Base-by-base conservation (phyloP, 805 yeast genomes). In the Yamadazyma sp. region DNA sequence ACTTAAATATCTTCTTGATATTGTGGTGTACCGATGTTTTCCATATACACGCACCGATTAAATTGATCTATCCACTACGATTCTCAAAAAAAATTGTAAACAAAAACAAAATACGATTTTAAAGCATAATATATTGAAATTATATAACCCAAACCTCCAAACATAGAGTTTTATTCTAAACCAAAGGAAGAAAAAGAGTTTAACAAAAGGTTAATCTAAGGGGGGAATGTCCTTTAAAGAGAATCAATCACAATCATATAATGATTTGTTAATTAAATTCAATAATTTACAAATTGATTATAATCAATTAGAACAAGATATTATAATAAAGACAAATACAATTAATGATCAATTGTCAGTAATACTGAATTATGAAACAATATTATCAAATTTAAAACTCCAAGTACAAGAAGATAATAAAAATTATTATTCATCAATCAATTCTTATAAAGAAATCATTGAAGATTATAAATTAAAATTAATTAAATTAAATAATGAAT, bases 401-500 rank as follows among this genome's bases (percentile, higher is more conserved):
- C 58, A 63, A 34, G 52, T 50, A 5, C 66, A 65, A 12, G 49
- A 55, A 39, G 36, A 40, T 19, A 52, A 56, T 31, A 48, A 51
- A 26, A 52, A 47, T 18, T 58, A 56, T n/a, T 34, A 60, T 11
- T 56, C 52, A 31, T 68, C 66, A 37, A 35, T 62, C 12, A 29
- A 40, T 10, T 55, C 48, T 33, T 65, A 66, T 48, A 55, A 60
- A 35, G 62, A 56, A 28, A 43, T 58, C 23, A 47, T 63, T 10
- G 56, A 55, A 9, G 66, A 61, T 23, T 50, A 62, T 26, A 63
- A 59, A 38, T 35, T 49, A 33, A 48, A 53, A 38, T 41, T 51
- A 23, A 38, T 44, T 18, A 49, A 49, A 38, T 39, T 52, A 21
- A 45, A 48, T 12, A 37, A 37, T 13, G 58, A 57, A 32, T 29